Evolutionary conservation across 192 early-diverging fungal genomes (phyloP).

Genomic region (Phycomyces nitens): DNA sequence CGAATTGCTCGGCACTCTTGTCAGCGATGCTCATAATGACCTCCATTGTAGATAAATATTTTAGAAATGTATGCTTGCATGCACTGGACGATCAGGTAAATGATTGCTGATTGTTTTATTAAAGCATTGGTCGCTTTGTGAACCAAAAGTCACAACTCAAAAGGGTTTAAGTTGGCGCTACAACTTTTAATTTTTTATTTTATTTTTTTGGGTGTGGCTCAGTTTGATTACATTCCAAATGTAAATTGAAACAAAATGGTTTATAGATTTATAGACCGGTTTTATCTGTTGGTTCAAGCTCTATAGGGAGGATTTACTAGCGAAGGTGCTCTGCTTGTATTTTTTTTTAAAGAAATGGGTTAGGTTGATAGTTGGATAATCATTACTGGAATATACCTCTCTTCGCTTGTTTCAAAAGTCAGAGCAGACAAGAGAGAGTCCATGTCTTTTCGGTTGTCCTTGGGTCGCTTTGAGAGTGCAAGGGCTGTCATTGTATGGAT

Average conservation of each 20-base stretch:
- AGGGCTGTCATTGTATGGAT: conserved; percentile 3
- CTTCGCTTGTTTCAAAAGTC: background rate
- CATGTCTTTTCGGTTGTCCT: conserved; percentile 3
- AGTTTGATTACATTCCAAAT: background rate
- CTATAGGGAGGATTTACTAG: conserved; percentile 13
- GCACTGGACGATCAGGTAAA: too few relatives aligned
- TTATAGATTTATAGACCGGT: too few relatives aligned
- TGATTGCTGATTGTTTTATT: too few relatives aligned
- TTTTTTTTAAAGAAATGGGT: too few relatives aligned
- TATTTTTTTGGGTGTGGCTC: too few relatives aligned
- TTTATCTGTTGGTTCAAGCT: background rate
- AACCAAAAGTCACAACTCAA: background rate
- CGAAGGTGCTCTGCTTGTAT: background rate
- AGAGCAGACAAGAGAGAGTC: conserved; percentile 3
- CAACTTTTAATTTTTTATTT: background rate
- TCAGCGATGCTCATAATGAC: conserved; percentile 34
- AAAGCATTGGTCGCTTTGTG: background rate
- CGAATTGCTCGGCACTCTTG: conserved; percentile 48
- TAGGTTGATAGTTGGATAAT: too few relatives aligned
- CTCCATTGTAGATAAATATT: conserved; percentile 11
- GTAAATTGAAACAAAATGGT: too few relatives aligned
- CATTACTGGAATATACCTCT: conserved; percentile 5
- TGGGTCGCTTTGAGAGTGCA: conserved; percentile 2
- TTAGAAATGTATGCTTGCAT: too few relatives aligned
- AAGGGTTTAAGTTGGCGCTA: background rate